phyloP scores from a whole-genome alignment of 352 stramenopile species.

The Phytophthora colocasiae region DNA sequence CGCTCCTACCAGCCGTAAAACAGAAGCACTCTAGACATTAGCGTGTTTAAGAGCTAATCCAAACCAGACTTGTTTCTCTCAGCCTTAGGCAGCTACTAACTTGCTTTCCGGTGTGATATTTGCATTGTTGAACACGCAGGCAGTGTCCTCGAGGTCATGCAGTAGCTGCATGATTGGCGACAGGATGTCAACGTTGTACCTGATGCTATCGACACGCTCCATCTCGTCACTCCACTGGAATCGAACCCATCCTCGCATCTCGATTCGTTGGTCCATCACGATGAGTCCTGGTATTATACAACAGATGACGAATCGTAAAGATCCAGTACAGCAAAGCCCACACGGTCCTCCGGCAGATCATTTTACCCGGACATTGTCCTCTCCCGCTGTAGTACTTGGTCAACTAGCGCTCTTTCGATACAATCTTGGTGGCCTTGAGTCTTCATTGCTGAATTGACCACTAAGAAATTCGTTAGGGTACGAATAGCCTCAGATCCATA shows the following conservation, averaged over 20 bases:
- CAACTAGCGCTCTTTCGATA: conserved; percentile 39
- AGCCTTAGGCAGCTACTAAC: not conserved
- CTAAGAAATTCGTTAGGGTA: conserved; percentile 31
- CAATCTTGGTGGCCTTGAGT: conserved; percentile 33
- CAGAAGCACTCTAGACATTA: not conserved
- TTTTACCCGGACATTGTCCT: too few relatives aligned
- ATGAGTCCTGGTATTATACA: too few relatives aligned
- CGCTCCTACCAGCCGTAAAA: conserved; percentile 2
- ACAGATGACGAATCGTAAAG: too few relatives aligned
- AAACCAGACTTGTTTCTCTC: not conserved
- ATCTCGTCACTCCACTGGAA: not conserved
- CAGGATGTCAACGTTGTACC: not conserved
- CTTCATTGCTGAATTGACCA: conserved; percentile 21
- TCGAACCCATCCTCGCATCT: not conserved
- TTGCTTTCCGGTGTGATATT: not conserved
- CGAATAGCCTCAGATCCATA: conserved; percentile 18
- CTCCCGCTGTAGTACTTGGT: conserved; percentile 15
- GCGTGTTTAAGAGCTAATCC: not conserved
- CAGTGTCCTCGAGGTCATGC: not conserved
- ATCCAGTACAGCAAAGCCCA: too few relatives aligned
- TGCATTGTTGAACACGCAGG: not conserved
- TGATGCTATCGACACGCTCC: not conserved
- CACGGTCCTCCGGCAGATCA: too few relatives aligned
- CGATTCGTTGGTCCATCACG: not conserved
- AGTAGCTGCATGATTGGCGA: not conserved